Evolutionary conservation across 2,329 filamentous ascomycete genomes (phyloP).

Genomic region (Talaromyces islandicus): DNA sequence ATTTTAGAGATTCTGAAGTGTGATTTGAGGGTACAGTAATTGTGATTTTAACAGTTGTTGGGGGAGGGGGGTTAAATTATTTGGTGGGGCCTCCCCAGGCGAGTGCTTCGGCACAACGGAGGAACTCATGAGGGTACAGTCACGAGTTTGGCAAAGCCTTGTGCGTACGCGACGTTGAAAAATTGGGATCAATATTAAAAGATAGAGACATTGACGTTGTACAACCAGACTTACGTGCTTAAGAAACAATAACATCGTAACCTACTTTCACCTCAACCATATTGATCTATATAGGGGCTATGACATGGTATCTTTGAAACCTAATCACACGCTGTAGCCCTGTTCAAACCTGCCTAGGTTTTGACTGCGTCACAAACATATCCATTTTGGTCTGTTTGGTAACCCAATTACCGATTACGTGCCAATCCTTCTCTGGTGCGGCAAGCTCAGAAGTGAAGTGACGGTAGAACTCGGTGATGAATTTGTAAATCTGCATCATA

Average conservation of each 20-base stretch:
- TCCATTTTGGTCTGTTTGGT: neutral
- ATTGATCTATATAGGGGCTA: neutral
- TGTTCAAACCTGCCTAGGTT: neutral
- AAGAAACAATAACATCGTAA: too few species aligned
- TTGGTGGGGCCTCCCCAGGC: too few species aligned
- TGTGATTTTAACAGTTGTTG: too few species aligned
- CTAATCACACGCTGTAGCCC: neutral
- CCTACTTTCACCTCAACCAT: too few species aligned
- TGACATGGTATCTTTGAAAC: neutral
- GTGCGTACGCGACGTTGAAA: neutral
- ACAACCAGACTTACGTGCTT: too few species aligned
- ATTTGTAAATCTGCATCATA: slow-evolving; percentile 16
- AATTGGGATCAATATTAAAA: too few species aligned
- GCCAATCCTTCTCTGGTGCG: neutral
- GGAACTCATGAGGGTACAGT: neutral
- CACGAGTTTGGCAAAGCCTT: neutral
- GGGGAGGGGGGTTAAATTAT: too few species aligned
- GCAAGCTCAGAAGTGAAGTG: slow-evolving; percentile 1
- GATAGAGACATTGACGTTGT: too few species aligned
- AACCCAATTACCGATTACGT: neutral
- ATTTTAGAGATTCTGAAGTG: neutral
- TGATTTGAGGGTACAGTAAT: neutral
- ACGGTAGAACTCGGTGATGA: slow-evolving; percentile 1
- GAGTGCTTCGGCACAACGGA: neutral
- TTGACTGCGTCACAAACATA: neutral